Base-by-base conservation (phyloP, 2,329 filamentous ascomycete species). In the Arthrinium puccinioides region DNA sequence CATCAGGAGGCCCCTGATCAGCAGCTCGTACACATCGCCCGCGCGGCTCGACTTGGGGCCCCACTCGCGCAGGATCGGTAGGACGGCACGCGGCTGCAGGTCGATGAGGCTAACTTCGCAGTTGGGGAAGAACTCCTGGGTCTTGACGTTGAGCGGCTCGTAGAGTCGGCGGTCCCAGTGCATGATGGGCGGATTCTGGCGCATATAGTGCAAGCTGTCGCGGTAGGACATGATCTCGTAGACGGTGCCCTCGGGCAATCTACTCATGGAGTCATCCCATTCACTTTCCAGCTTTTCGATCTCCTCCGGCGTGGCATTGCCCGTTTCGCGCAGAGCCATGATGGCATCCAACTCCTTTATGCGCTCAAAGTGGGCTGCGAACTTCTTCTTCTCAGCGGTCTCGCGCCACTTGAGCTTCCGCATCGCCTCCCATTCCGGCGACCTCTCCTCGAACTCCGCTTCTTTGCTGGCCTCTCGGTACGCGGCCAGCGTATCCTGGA, bases 131-230 rank as follows among this genome's bases (percentile, higher is more conserved):
- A 87, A 82, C 46, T 94, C 88, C 1, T 70, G 51, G 0, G 59
- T 36, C 5, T 64, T 42, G 3, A 76, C 71, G 18, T 64, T 57
- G 13, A 95, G 64, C 0, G 87, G 84, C 50, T 94, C 86, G 50
- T 76, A 79, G 2, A 66, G 61, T 13, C 88, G 78, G 2, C 73
- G 69, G 56, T 94, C 87, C 77, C 81, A 89, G 19, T 67, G 50
- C 4, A 90, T 57, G 1, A 70, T 49, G 0, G 77, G 72, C 2
- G 69, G 64, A 1, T 66, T 48, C 56, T 70, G 64, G 34, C 61
- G 55, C 49, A 71, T 66, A 13, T 72, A 46, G 44, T 74, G 71
- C 30, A 69, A 55, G 50, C 79, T 76, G 48, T 84, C 79, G 21
- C 66, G 62, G 32, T 61, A 49, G 21, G 61, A 54, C 16, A 52